Evolutionary conservation across 2,329 filamentous ascomycete species (phyloP).

Genomic region (Phyllosticta citribraziliensis): DNA sequence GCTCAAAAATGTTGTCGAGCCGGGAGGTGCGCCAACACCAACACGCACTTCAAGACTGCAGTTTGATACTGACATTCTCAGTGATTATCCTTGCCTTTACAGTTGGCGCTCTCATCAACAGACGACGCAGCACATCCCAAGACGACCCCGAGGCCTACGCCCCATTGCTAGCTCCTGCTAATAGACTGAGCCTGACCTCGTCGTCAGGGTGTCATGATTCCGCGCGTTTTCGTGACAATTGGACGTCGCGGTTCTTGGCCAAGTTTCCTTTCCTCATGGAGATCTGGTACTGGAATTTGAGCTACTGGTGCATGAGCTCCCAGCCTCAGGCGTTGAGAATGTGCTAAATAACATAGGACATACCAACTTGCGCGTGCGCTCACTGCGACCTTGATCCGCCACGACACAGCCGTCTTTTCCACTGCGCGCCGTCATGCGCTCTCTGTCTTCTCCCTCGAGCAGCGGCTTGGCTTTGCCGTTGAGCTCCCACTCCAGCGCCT

Average conservation of each 20-base stretch:
- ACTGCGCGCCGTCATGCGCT: slow-evolving; percentile 32
- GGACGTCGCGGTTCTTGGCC: slow-evolving; percentile 14
- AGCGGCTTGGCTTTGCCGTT: slow-evolving; percentile 28
- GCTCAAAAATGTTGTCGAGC: slow-evolving; percentile 10
- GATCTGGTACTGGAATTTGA: slow-evolving; percentile 26
- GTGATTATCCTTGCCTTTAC: slow-evolving; percentile 13
- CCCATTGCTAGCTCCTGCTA: background rate
- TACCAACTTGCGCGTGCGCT: slow-evolving; percentile 38
- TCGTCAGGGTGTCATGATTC: slow-evolving; percentile 5
- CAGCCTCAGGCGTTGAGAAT: background rate
- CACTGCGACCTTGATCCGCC: slow-evolving; percentile 33
- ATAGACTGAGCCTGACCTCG: background rate
- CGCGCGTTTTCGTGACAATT: slow-evolving; percentile 10
- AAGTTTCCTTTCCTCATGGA: slow-evolving; percentile 23
- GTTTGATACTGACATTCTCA: background rate
- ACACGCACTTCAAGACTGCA: background rate
- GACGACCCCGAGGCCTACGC: background rate
- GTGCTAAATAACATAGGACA: slow-evolving; percentile 15
- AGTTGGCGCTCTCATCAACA: slow-evolving; percentile 12
- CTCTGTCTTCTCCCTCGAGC: slow-evolving; percentile 32
- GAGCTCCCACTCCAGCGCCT: slow-evolving; percentile 33
- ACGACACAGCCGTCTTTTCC: slow-evolving; percentile 29
- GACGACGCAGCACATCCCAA: slow-evolving; percentile 3
- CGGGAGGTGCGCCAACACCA: slow-evolving; percentile 2
- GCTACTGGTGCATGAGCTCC: slow-evolving; percentile 19